A percentile compares a stretch with the other conserved stretches of the same genome.
phyloP scores from a whole-genome alignment of 331 rosid species.

The Quercus phellos region DNA sequence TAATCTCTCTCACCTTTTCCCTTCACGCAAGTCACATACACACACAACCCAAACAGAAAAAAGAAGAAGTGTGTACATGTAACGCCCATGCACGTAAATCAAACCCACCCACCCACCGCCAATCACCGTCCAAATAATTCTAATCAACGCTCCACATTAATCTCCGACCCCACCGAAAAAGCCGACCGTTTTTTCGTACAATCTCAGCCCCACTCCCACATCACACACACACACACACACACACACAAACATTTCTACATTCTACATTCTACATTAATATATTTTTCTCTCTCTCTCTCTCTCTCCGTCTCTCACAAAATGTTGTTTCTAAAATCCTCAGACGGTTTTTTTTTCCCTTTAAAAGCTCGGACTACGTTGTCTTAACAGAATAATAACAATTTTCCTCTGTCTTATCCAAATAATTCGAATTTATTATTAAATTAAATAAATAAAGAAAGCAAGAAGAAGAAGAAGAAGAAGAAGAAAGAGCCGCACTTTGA shows the following conservation, averaged over 20 bases:
- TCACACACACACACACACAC: too few species aligned
- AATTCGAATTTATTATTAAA: not conserved
- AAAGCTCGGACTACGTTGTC: not conserved
- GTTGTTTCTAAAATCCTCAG: not conserved
- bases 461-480: not conserved
- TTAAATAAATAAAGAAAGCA: too few species aligned
- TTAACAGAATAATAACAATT: too few species aligned
- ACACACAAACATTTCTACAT: too few species aligned
- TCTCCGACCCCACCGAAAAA: conserved; percentile 1
- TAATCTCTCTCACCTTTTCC: too few species aligned
- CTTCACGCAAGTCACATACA: too few species aligned
- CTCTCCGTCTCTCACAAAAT: too few species aligned
- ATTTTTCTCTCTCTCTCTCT: too few species aligned
- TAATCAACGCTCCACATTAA: conserved; percentile 15
- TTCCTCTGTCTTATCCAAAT: not conserved
- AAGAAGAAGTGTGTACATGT: not conserved
- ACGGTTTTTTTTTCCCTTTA: too few species aligned
- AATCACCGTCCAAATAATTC: conserved; percentile 13
- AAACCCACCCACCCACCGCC: not conserved
- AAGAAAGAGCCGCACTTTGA: not conserved
- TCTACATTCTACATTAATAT: too few species aligned
- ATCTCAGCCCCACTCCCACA: conserved; percentile 38
- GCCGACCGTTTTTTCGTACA: conserved; percentile 11
- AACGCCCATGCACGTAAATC: conserved; percentile 31
- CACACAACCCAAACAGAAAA: not conserved